phyloP scores from a whole-genome alignment of 2,329 filamentous ascomycete genomes.

The Cladosporium sphaerospermum region DNA sequence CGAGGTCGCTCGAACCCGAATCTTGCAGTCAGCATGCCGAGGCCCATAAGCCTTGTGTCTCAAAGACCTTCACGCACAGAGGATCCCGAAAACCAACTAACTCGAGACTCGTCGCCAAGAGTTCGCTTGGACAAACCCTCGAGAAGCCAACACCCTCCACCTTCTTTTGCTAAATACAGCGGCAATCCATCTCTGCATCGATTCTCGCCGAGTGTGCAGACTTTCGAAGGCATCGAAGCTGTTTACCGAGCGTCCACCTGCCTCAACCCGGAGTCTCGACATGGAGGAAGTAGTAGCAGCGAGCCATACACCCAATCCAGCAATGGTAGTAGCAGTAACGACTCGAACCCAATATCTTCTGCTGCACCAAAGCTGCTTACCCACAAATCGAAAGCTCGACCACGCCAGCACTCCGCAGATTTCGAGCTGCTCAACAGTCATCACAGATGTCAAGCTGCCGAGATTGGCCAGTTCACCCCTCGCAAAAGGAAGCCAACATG shows the following conservation, averaged over 20 bases:
- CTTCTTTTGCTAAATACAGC: slow-evolving; percentile 33
- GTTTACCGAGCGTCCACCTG: slow-evolving; percentile 23
- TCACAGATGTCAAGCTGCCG: slow-evolving; percentile 44
- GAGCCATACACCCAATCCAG: slow-evolving; percentile 19
- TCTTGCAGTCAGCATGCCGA: not conserved
- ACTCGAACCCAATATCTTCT: slow-evolving; percentile 20
- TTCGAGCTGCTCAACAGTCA: slow-evolving; percentile 39
- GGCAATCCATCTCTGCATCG: slow-evolving; percentile 29
- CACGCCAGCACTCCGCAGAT: slow-evolving; percentile 21
- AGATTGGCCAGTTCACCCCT: slow-evolving; percentile 42
- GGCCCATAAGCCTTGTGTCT: not conserved
- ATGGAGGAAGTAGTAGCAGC: slow-evolving; percentile 14
- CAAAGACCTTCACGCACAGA: not conserved
- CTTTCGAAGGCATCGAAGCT: slow-evolving; percentile 26
- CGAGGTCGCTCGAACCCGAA: not conserved
- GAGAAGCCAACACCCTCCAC: slow-evolving; percentile 28
- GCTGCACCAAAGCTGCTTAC: slow-evolving; percentile 23
- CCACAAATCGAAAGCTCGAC: slow-evolving; percentile 4
- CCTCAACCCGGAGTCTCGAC: slow-evolving; percentile 14
- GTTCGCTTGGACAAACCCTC: slow-evolving; percentile 1
- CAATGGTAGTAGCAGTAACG: slow-evolving; percentile 17
- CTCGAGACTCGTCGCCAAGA: not conserved
- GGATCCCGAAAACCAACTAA: not conserved
- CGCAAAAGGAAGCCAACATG: slow-evolving; percentile 16
- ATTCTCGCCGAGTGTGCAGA: slow-evolving; percentile 29